These are phyloP conservation scores for Margaritispora aquatica DNA, from an alignment of 495 filamentous ascomycete species.

Conservation along the genomic window DNA sequence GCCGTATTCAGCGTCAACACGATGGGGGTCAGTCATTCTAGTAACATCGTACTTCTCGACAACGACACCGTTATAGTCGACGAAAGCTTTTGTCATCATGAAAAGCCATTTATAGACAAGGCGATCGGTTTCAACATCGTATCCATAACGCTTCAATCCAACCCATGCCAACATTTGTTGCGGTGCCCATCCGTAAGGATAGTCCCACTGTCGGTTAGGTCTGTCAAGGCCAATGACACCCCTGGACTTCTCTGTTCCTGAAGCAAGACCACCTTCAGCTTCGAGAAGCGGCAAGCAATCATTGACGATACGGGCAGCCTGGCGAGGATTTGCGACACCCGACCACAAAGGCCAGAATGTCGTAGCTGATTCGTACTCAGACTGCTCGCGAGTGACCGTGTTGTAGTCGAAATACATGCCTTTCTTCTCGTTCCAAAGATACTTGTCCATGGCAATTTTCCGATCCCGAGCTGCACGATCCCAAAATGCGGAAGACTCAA, in stretches of 20 bases:
- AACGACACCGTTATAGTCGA: constrained; percentile 94
- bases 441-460: constrained; percentile 76
- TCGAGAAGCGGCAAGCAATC: constrained; percentile 81
- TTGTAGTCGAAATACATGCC: constrained; percentile 98
- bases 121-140: constrained; percentile 78
- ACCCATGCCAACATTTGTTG: constrained; percentile 99
- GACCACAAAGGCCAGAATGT: constrained; percentile 98
- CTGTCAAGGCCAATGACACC: constrained; percentile 72
- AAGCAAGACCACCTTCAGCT: constrained; percentile 78
- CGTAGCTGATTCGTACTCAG: constrained; percentile 76
- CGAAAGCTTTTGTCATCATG: constrained; percentile 95
- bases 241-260: constrained; percentile 79
- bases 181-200: constrained; percentile 95
- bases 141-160: constrained; percentile 83
- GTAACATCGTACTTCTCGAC: constrained; percentile 99
- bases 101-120: constrained; percentile 93
- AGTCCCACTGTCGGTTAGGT: constrained; percentile 97
- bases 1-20: constrained; percentile 93
- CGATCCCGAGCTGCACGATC: constrained; percentile 76
- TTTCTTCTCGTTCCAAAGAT: constrained; percentile 81
- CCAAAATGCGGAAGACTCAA: constrained; percentile 81
- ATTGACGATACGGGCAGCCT: constrained; percentile 70
- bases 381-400: constrained; percentile 69
- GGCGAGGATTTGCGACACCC: constrained; percentile 69
- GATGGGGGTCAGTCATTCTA: constrained; percentile 76